Conservation (phyloP, 768 basidiomycete species). For the Trametes cingulata region DNA sequence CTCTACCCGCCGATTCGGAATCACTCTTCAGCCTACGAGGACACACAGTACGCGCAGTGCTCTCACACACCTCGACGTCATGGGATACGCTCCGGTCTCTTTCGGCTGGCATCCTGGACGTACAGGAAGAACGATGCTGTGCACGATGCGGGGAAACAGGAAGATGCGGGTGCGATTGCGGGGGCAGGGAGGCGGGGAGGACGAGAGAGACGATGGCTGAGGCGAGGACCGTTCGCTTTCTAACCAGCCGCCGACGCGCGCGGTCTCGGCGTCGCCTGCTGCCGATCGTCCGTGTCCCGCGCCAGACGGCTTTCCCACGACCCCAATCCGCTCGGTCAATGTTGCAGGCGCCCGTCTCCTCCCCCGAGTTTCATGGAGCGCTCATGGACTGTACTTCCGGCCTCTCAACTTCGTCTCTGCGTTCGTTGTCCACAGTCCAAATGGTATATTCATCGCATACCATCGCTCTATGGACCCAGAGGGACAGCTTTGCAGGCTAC, state of each 20-base stretch:
- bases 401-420: background rate
- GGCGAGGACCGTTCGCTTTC: slow-evolving; percentile 17
- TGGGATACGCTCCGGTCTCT: slow-evolving; percentile 66
- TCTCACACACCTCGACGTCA: slow-evolving; percentile 51
- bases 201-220: background rate
- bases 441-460: too few relatives aligned
- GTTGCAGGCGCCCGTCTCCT: background rate
- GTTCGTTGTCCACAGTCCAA: background rate
- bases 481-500: background rate
- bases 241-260: slow-evolving; percentile 20
- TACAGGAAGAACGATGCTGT: slow-evolving; percentile 30
- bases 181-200: background rate
- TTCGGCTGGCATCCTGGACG: slow-evolving; percentile 47
- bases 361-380: slow-evolving; percentile 13
- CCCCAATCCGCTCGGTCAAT: background rate
- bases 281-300: slow-evolving; percentile 13
- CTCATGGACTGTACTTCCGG: background rate
- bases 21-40: background rate
- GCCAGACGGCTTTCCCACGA: slow-evolving; percentile 6
- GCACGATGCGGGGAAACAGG: background rate
- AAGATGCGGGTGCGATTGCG: background rate
- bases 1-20: slow-evolving; percentile 42
- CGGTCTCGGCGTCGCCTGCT: slow-evolving; percentile 14
- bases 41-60: slow-evolving; percentile 4
- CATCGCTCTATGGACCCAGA: too few relatives aligned